Evolutionary conservation across 768 basidiomycete genomes (phyloP).

Genomic region (Inosperma sp.): DNA sequence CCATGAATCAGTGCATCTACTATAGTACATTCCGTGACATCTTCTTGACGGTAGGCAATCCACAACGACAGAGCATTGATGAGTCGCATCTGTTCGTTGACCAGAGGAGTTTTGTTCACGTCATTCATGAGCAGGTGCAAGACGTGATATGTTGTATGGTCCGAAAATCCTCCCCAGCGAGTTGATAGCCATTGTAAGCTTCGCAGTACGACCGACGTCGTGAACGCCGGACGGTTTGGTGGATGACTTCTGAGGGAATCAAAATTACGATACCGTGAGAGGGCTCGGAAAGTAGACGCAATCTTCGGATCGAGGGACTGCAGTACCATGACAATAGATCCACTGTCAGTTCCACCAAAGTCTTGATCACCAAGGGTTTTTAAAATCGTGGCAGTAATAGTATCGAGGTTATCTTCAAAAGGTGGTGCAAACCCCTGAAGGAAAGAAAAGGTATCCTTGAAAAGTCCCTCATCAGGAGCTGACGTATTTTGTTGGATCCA

Average conservation of each 20-base stretch:
- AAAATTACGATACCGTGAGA: constrained; percentile 49
- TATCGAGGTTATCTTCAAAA: constrained; percentile 43
- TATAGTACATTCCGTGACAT: constrained; percentile 55
- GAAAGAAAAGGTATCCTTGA: constrained; percentile 13
- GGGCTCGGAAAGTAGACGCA: constrained; percentile 41
- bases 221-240: constrained; percentile 63
- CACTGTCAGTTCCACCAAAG: constrained; percentile 41
- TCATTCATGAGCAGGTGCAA: constrained; percentile 67
- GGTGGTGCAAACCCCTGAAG: constrained; percentile 16
- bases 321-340: constrained; percentile 31
- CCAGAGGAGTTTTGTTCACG: constrained; percentile 60
- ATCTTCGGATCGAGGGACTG: constrained; percentile 32
- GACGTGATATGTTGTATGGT: constrained; percentile 69
- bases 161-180: constrained; percentile 38
- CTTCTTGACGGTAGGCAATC: constrained; percentile 54
- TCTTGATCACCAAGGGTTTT: constrained; percentile 67
- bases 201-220: constrained; percentile 44
- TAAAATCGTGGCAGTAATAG: constrained; percentile 55
- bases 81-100: constrained; percentile 79
- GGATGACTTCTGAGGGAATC: constrained; percentile 50
- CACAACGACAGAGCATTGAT: constrained; percentile 71
- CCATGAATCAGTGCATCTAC: constrained; percentile 69
- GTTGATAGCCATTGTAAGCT: constrained; percentile 58
- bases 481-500: constrained; percentile 24
- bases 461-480: constrained; percentile 12